Conservation (phyloP, 2,329 filamentous ascomycete genomes). For the Scedosporium boydii region DNA sequence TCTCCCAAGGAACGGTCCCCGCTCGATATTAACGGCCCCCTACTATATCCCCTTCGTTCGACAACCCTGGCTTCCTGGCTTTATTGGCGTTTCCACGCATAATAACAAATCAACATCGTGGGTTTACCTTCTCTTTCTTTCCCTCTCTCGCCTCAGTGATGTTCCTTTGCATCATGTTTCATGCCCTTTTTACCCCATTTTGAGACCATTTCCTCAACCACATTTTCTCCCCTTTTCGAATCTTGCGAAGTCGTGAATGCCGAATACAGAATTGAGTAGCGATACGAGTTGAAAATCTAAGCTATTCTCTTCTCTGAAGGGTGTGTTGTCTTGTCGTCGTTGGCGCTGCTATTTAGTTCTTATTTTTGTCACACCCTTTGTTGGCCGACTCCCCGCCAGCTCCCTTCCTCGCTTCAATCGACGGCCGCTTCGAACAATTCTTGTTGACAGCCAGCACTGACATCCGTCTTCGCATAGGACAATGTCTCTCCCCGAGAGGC, state of each 20-base stretch:
- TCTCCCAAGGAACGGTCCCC: constrained; percentile 6
- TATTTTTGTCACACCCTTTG: background rate
- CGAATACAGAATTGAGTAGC: background rate
- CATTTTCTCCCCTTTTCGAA: background rate
- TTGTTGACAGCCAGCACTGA: background rate
- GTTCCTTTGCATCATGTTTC: background rate
- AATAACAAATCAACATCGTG: constrained; percentile 1
- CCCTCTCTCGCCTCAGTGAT: background rate
- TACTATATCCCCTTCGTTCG: background rate
- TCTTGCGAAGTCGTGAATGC: background rate
- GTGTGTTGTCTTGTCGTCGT: background rate
- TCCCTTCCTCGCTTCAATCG: background rate
- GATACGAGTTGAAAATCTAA: background rate
- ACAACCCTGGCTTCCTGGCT: background rate
- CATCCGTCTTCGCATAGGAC: constrained; percentile 20
- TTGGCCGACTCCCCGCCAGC: background rate
- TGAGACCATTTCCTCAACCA: background rate
- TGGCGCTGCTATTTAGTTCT: background rate
- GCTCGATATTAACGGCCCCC: background rate
- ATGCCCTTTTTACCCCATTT: background rate
- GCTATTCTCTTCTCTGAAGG: background rate
- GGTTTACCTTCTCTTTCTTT: background rate
- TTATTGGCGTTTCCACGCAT: constrained; percentile 1
- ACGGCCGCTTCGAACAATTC: background rate
- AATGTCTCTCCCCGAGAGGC: constrained; percentile 57